Evolutionary conservation across 1,139 yeast genomes (phyloP), one percentile per base, ranked within the genome.

Genomic region (Taiozyma sp.): DNA sequence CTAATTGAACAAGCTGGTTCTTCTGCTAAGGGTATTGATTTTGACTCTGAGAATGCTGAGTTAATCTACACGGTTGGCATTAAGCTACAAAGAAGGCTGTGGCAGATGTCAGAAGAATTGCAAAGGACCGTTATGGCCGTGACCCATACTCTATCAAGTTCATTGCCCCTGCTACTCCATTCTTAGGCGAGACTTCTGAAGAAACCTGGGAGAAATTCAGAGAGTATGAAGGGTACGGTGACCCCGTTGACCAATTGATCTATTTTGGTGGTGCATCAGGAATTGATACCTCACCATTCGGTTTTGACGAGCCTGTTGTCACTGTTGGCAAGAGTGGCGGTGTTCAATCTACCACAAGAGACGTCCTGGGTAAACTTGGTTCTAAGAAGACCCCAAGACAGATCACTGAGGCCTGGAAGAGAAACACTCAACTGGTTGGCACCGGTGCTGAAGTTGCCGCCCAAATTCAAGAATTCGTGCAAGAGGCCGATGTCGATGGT

Each of bases 1-100:
- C 69, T 74, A 12, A 65, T 76, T 44, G 66, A 75, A 42, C 80
- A 76, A 59, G 80, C 80, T 2, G 80, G 80, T 24, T 68, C 78
- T 14, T 73, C 78, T 2, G 64, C 69, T 39, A 70, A 70, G 40
- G 80, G 80, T 16, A 65, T 66, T 50, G 70, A 70, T 10, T 70
- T 73, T 57, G 79, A 78, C 32, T 79, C 79, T 19, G 69, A 70
- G 54, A 70, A 74, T 57, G 79, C 75, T 2, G 80, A 75, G 54
- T 65, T 69, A 9, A 72, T 74, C 30, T 74, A 43, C 55, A 63
- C 50, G 24, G 58, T 61, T 41, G 50, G 59, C 34, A 64, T 69
- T 23, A 68, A 48, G 62, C 57, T 9, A 63, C 70, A 19, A 68
- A 58, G 13, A 58, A 54, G 27, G 68, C 70, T 51, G 51, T 54